These are phyloP conservation scores for Cylindrotheca closterium DNA, from an alignment of 108 stramenopile genomes.

Conservation along the genomic window DNA sequence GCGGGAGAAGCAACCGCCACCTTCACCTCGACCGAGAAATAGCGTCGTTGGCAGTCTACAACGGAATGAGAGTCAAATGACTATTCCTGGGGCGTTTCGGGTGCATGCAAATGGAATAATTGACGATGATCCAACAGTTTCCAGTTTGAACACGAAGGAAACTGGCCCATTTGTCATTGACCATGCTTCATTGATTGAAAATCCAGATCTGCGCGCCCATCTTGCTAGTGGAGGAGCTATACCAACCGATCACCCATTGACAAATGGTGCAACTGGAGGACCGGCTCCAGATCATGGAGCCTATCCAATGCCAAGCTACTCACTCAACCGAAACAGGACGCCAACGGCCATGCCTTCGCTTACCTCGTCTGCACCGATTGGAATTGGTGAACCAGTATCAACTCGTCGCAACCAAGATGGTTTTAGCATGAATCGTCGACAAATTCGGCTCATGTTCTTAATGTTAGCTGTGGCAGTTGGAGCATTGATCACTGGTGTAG, in stretches of 20 bases:
- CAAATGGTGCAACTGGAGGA: no score
- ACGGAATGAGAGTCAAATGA: neutral
- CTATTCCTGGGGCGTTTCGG: neutral
- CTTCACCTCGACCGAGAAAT: neutral
- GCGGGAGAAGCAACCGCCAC: neutral
- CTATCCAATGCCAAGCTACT: no score
- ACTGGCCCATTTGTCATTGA: neutral
- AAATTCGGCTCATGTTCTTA: neutral
- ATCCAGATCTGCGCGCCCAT: no score
- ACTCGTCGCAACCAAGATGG: neutral
- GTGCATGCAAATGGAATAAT: neutral
- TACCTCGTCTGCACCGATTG: no score
- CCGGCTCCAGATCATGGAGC: no score
- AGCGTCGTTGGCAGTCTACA: neutral
- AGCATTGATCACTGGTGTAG: neutral
- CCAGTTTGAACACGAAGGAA: neutral
- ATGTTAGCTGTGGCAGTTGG: neutral
- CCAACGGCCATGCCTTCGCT: no score
- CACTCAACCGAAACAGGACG: no score
- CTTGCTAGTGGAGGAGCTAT: no score
- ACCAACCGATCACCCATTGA: no score
- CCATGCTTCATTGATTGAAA: neutral
- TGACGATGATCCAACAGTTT: neutral
- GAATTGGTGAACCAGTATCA: neutral
- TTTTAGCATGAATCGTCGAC: neutral